Evolutionary conservation across 768 basidiomycete species (phyloP), one percentile per base, ranked within the genome.

Genomic region (Pulveroboletus sp.): DNA sequence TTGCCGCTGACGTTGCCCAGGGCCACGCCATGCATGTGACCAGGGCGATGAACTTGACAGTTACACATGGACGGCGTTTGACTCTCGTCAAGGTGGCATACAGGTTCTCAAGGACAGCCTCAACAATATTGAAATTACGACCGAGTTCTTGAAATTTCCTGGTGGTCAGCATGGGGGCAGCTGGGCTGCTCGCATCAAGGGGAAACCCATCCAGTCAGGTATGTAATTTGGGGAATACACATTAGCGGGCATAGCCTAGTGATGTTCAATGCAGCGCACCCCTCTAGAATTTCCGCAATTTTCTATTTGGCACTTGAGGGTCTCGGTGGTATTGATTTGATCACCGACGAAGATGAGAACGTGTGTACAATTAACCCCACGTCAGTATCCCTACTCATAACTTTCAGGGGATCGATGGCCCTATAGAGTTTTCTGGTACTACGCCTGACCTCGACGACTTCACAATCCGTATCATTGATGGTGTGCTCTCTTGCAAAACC

Each of bases 271-370:
- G 7, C 44, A 73, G 74, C 56, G 15, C 63, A 72, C 38, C 74
- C 80, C 8, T 85, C 84, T 18, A 76, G 82, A 21, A 78, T 85
- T 28, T 91, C 93, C 2, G 73, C 86, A 2, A 78, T 97, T 45
- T 95, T 92, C 63, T 95, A 97, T 61, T 70, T 87, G 55, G 93
- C 92, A 0, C 69, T 94, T 28, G 93, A 97, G 59, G 94, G 93
- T 0, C 70, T 93, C 1, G 93, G 95, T 13, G 82, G 78, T 3
- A 52, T 97, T 24, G 82, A 88, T 50, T 77, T 96, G 76, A 84
- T 88, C 43, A 86, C 82, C 0, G 83, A 84, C 30, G 83, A 85
- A 59, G 73, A 84, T 43, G 81, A 88, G 53, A 79, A 87, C 65
- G 91, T 92, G 56, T 21, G 79, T 67, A 14, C 15, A 36, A 30